Percentiles rank a stretch among this genome's conserved stretches.
These are phyloP conservation scores for Petunia secreta DNA, from an alignment of 257 asterid species.

Conservation along the genomic window DNA sequence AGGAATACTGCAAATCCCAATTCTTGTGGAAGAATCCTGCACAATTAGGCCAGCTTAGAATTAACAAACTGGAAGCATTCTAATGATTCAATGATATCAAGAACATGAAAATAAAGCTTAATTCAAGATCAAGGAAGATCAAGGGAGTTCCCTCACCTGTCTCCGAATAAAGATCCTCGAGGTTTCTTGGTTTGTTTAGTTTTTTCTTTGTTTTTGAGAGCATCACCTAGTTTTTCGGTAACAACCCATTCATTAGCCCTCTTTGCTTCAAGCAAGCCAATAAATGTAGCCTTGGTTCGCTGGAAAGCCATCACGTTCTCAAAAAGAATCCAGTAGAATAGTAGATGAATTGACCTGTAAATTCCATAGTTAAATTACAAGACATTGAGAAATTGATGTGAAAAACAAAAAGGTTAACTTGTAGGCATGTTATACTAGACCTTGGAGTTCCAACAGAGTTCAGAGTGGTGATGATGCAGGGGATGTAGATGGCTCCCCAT, in stretches of 20 bases:
- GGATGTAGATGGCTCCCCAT: slow-evolving; percentile 63
- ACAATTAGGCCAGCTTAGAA: background rate
- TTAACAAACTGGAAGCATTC: background rate
- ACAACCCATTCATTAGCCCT: slow-evolving; percentile 76
- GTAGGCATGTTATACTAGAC: slow-evolving; percentile 31
- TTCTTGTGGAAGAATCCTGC: slow-evolving; percentile 59
- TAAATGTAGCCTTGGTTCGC: slow-evolving; percentile 67
- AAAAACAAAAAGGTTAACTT: background rate
- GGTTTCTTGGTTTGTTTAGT: slow-evolving; percentile 37
- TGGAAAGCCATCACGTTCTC: slow-evolving; percentile 83
- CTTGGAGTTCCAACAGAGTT: slow-evolving; percentile 79
- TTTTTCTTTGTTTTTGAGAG: slow-evolving; percentile 47
- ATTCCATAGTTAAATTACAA: background rate
- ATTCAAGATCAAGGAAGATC: background rate
- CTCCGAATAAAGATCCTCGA: slow-evolving; percentile 45
- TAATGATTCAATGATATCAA: background rate
- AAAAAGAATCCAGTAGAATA: slow-evolving; percentile 66
- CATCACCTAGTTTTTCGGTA: slow-evolving; percentile 66
- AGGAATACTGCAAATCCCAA: slow-evolving; percentile 58
- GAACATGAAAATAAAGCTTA: background rate
- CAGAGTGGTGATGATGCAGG: slow-evolving; percentile 59
- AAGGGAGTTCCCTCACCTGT: slow-evolving; percentile 43
- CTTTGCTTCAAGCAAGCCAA: slow-evolving; percentile 63
- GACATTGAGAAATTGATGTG: no score
- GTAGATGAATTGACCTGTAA: slow-evolving; percentile 60